Evolutionary conservation across 1,284 basidiomycete genomes (phyloP).

Genomic region (Trametes pubescens): DNA sequence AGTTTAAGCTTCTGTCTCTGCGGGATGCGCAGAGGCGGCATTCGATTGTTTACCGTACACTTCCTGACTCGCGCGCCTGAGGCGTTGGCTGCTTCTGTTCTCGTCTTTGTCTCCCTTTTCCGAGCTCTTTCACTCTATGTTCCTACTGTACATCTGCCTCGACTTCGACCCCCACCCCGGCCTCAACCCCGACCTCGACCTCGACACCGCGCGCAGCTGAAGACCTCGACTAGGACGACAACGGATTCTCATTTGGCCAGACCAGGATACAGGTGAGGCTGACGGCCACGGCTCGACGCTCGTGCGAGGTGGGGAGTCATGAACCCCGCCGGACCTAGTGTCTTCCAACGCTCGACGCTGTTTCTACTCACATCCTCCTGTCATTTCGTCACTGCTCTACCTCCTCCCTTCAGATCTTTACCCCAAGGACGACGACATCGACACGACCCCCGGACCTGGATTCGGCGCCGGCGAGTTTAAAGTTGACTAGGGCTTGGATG

Average conservation of each 20-base stretch:
- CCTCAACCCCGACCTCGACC: background rate
- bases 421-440: background rate
- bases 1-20: background rate
- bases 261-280: slow-evolving; percentile 8
- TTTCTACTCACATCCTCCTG: background rate
- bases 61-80: background rate
- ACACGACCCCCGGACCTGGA: background rate
- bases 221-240: slow-evolving; percentile 2
- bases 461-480: slow-evolving; percentile 3
- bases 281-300: slow-evolving; percentile 8
- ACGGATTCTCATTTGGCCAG: background rate
- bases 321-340: slow-evolving; percentile 4
- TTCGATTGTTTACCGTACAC: slow-evolving; percentile 14
- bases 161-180: background rate
- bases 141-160: background rate
- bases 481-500: slow-evolving; percentile 17
- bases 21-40: background rate
- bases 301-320: slow-evolving; percentile 12
- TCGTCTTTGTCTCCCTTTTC: background rate
- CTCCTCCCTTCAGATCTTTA: background rate
- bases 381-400: background rate
- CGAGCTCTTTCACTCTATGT: background rate
- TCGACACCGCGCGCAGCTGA: slow-evolving; percentile 12
- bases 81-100: background rate
- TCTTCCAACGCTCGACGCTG: slow-evolving; percentile 10